Percentiles rank a stretch among this genome's conserved stretches.
These are phyloP conservation scores for Dissophora ornata DNA, from an alignment of 192 early-diverging fungal species.

Conservation along the genomic window DNA sequence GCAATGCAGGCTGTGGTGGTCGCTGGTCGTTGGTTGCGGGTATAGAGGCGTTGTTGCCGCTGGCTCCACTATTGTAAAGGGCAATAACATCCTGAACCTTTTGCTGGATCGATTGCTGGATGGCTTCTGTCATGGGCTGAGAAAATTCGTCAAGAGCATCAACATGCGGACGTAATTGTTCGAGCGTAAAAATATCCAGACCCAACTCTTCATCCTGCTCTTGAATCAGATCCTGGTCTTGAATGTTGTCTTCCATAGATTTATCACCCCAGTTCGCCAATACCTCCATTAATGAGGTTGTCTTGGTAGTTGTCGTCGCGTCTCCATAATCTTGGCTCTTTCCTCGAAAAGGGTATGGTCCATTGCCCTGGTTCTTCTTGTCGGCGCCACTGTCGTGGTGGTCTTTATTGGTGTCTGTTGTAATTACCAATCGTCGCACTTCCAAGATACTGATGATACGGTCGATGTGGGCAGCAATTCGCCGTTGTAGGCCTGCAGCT, in stretches of 20 bases:
- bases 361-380: too few species aligned
- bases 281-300: neutral
- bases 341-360: too few species aligned
- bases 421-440: slow-evolving; percentile 1
- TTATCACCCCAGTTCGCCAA: neutral
- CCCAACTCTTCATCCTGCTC: neutral
- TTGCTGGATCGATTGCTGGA: slow-evolving; percentile 24
- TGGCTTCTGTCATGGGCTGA: slow-evolving; percentile 9
- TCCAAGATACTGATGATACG: slow-evolving; percentile 38
- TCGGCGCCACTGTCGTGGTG: neutral
- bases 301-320: too few species aligned
- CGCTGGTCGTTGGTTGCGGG: too few species aligned
- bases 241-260: neutral
- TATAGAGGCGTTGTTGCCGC: neutral
- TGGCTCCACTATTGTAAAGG: neutral
- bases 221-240: neutral
- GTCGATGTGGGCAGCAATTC: slow-evolving; percentile 27
- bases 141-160: slow-evolving; percentile 15
- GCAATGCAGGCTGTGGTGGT: too few species aligned
- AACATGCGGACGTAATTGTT: slow-evolving; percentile 29
- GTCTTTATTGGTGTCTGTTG: neutral
- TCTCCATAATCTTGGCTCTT: too few species aligned
- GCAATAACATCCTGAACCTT: slow-evolving; percentile 2
- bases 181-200: slow-evolving; percentile 21
- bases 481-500: slow-evolving; percentile 23